phyloP scores from a whole-genome alignment of 805 yeast genomes.

The Debaryomyces castellii region DNA sequence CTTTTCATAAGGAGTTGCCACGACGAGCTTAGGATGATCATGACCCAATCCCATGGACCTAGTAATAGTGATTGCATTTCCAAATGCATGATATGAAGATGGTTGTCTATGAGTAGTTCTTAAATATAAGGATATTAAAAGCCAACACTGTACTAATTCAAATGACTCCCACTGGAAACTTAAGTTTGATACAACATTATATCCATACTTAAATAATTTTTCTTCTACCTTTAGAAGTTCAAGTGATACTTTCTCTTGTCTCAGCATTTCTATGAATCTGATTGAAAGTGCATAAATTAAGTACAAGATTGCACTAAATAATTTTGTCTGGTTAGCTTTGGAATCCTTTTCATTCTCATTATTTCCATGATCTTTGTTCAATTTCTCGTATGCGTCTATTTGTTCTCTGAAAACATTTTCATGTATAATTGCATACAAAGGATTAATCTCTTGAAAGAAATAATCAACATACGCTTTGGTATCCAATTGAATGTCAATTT shows the following conservation, averaged over 20 bases:
- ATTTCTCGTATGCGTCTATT: constrained; percentile 29
- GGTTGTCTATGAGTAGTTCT: constrained; percentile 40
- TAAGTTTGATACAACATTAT: constrained; percentile 29
- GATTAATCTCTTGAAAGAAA: constrained; percentile 52
- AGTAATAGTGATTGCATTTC: constrained; percentile 35
- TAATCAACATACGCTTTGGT: constrained; percentile 28
- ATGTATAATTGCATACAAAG: constrained; percentile 52
- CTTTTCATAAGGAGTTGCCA: constrained; percentile 38
- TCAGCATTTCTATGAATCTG: constrained; percentile 47
- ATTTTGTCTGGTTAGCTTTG: constrained; percentile 36
- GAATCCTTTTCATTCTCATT: constrained; percentile 19
- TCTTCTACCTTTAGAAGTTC: constrained; percentile 30
- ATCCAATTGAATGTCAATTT: constrained; percentile 11
- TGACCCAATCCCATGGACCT: constrained; percentile 38
- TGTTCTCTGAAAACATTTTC: constrained; percentile 55
- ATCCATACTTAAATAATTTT: constrained; percentile 31
- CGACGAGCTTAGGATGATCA: constrained; percentile 13
- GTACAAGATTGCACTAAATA: constrained; percentile 53
- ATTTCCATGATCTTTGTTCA: constrained; percentile 7
- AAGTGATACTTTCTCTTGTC: constrained; percentile 25
- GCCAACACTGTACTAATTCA: constrained; percentile 44
- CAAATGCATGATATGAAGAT: constrained; percentile 31
- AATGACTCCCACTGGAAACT: constrained; percentile 44
- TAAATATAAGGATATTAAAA: constrained; percentile 34
- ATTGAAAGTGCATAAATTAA: constrained; percentile 50